Evolutionary conservation across 768 basidiomycete genomes (phyloP).

Genomic region (Trichaptum fuscoviolaceum): DNA sequence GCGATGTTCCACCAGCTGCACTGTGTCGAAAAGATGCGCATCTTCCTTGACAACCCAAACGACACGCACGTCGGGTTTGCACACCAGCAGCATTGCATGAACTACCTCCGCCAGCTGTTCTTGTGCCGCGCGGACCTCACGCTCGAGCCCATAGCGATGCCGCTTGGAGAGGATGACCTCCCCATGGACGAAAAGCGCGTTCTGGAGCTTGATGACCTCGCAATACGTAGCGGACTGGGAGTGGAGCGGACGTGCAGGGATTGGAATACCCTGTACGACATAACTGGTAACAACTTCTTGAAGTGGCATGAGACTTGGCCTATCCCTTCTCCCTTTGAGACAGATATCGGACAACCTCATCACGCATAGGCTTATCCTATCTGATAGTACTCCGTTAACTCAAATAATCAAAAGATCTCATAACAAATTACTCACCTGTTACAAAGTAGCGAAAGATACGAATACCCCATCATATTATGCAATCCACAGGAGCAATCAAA

Average conservation of each 20-base stretch:
- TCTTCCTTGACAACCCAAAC: constrained; percentile 14
- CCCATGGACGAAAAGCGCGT: neutral
- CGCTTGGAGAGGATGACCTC: constrained; percentile 9
- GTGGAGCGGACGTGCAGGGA: constrained; percentile 22
- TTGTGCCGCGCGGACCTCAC: constrained; percentile 25
- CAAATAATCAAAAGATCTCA: neutral
- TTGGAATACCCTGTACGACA: constrained; percentile 22
- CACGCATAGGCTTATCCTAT: neutral
- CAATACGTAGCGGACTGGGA: constrained; percentile 9
- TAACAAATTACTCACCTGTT: neutral
- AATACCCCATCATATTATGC: too few species aligned
- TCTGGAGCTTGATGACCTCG: neutral
- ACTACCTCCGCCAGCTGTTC: constrained; percentile 30
- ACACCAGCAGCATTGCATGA: constrained; percentile 28
- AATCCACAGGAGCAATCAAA: too few species aligned
- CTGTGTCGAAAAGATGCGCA: constrained; percentile 36
- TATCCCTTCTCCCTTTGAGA: neutral
- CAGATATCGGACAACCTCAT: neutral
- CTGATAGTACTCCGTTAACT: too few species aligned
- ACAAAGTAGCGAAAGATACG: too few species aligned
- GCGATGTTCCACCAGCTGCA: constrained; percentile 47
- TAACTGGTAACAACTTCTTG: neutral
- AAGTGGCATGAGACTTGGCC: neutral
- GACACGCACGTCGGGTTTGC: neutral
- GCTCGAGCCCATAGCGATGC: constrained; percentile 22